Conservation (phyloP, 2,329 filamentous ascomycete genomes). For the Calonectria crousiana region DNA sequence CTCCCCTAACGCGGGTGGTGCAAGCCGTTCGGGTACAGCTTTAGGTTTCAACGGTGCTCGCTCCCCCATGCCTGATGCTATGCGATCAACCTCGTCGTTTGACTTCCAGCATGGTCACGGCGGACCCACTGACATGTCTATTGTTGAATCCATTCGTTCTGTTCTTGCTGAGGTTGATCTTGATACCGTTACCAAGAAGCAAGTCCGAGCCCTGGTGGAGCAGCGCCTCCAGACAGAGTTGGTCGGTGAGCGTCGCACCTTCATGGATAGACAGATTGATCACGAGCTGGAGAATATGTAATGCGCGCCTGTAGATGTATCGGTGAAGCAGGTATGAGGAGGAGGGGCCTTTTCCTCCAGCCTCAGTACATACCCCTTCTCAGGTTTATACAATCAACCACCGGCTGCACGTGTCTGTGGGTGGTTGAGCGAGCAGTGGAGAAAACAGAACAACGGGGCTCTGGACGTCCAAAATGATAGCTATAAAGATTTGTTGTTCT, state of each 20-base stretch:
- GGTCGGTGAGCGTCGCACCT: slow-evolving; percentile 84
- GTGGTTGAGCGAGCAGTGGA: background rate
- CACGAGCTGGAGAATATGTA: slow-evolving; percentile 94
- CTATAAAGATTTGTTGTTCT: slow-evolving; percentile 27
- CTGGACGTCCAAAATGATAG: slow-evolving; percentile 35
- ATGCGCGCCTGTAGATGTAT: slow-evolving; percentile 29
- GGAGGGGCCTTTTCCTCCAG: slow-evolving; percentile 26
- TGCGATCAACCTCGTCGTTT: slow-evolving; percentile 66
- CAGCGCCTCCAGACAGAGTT: slow-evolving; percentile 93
- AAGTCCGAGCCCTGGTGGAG: slow-evolving; percentile 90
- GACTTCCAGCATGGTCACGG: slow-evolving; percentile 70
- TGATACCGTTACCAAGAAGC: slow-evolving; percentile 98
- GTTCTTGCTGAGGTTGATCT: slow-evolving; percentile 91
- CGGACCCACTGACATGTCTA: slow-evolving; percentile 83
- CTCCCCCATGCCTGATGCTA: slow-evolving; percentile 58
- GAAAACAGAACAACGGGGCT: slow-evolving; percentile 14
- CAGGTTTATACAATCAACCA: slow-evolving; percentile 9
- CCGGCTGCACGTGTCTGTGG: background rate
- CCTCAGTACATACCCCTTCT: slow-evolving; percentile 36
- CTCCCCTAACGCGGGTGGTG: slow-evolving; percentile 57
- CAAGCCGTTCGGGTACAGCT: slow-evolving; percentile 57
- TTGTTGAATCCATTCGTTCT: slow-evolving; percentile 85
- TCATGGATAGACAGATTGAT: slow-evolving; percentile 95
- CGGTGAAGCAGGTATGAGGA: slow-evolving; percentile 9
- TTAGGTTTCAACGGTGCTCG: slow-evolving; percentile 63